These are phyloP conservation scores for Fomitopsis pinicola DNA, from an alignment of 1,284 basidiomycete genomes.

Conservation along the genomic window DNA sequence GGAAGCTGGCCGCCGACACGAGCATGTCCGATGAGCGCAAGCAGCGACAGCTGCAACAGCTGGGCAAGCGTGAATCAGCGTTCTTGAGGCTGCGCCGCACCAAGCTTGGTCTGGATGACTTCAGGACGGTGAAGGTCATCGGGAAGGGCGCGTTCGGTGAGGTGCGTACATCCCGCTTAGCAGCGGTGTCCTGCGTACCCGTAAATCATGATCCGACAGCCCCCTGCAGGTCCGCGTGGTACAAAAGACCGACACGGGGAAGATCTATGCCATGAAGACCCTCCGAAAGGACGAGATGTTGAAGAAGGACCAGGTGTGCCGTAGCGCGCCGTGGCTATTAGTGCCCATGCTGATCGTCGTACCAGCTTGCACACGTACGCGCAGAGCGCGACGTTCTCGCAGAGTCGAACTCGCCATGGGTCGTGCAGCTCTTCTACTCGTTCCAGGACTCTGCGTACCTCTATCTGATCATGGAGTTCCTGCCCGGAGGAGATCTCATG, in stretches of 20 bases:
- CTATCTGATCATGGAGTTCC: constrained; percentile 98
- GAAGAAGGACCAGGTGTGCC: constrained; percentile 90
- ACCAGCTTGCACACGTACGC: constrained; percentile 91
- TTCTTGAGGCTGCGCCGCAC: constrained; percentile 90
- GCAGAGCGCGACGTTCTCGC: constrained; percentile 98
- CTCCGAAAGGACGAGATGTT: constrained; percentile 98
- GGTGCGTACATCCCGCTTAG: constrained; percentile 36
- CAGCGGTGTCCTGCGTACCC: constrained; percentile 1
- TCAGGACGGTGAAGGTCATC: constrained; percentile 97
- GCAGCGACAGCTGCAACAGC: constrained; percentile 85
- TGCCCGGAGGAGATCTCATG: constrained; percentile 98
- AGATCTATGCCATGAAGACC: constrained; percentile 99
- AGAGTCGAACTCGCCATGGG: constrained; percentile 97
- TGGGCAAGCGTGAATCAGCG: constrained; percentile 89
- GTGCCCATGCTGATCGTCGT: constrained; percentile 8
- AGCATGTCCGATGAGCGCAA: constrained; percentile 80
- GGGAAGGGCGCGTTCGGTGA: constrained; percentile 99
- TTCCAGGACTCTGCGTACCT: constrained; percentile 97
- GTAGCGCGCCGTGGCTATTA: constrained; percentile 3
- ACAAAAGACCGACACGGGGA: constrained; percentile 95
- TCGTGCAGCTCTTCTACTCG: constrained; percentile 97
- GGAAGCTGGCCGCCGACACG: constrained; percentile 74
- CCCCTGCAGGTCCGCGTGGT: constrained; percentile 79
- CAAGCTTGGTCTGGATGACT: constrained; percentile 90
- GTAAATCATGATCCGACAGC: constrained; percentile 6